Evolutionary conservation across 805 yeast species (phyloP).

Genomic region (Nakazawaea sp.): DNA sequence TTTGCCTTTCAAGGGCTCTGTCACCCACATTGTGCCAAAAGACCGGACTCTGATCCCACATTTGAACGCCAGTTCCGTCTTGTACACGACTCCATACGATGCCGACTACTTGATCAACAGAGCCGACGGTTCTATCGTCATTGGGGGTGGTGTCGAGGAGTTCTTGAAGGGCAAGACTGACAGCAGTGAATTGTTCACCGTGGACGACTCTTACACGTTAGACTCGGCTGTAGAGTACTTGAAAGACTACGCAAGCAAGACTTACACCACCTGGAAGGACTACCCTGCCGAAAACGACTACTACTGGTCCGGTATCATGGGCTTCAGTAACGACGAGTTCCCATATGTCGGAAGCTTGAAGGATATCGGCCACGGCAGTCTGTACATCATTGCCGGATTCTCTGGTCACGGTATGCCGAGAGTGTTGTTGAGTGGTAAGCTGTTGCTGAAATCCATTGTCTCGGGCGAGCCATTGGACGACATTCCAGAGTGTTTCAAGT

Average conservation of each 20-base stretch:
- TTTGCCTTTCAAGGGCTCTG: slow-evolving; percentile 22
- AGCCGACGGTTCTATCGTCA: slow-evolving; percentile 30
- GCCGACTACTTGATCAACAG: slow-evolving; percentile 28
- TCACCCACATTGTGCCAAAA: slow-evolving; percentile 17
- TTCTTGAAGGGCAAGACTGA: slow-evolving; percentile 4
- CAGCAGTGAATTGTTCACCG: slow-evolving; percentile 2
- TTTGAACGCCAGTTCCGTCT: slow-evolving; percentile 22
- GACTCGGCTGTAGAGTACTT: slow-evolving; percentile 10
- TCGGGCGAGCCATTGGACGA: slow-evolving; percentile 9
- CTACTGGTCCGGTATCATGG: slow-evolving; percentile 16
- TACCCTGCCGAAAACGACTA: slow-evolving; percentile 6
- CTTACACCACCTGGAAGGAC: slow-evolving; percentile 10
- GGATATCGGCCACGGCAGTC: slow-evolving; percentile 6
- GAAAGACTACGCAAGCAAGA: slow-evolving; percentile 9
- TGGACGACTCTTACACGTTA: slow-evolving; percentile 11
- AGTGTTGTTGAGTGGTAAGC: slow-evolving; percentile 12
- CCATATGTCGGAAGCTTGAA: slow-evolving; percentile 13
- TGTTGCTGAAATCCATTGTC: slow-evolving; percentile 11
- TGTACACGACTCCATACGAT: slow-evolving; percentile 12
- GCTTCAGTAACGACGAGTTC: slow-evolving; percentile 13
- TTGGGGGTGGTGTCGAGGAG: slow-evolving; percentile 22
- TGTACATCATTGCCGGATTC: slow-evolving; percentile 13
- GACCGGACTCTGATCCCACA: slow-evolving; percentile 19
- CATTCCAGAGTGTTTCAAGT: slow-evolving; percentile 12
- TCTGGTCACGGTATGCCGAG: slow-evolving; percentile 16